phyloP scores from a whole-genome alignment of 352 stramenopile species.

The Phytophthora colocasiae region DNA sequence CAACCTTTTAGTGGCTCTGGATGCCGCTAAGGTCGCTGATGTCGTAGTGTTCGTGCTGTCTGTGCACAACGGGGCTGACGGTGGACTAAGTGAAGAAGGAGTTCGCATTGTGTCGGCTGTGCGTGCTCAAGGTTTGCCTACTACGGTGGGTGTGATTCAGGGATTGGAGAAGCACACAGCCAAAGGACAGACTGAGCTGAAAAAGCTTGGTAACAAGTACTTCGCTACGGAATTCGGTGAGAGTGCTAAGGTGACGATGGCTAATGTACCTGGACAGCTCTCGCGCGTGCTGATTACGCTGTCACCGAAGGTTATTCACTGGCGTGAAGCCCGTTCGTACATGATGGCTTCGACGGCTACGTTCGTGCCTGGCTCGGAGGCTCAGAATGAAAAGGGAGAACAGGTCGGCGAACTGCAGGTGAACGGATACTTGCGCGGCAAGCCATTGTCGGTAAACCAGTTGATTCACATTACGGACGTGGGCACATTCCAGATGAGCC shows the following conservation, averaged over 20 bases:
- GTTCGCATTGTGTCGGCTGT: slow-evolving; percentile 92
- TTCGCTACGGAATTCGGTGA: slow-evolving; percentile 92
- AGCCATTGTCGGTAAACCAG: slow-evolving; percentile 95
- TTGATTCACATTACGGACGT: slow-evolving; percentile 97
- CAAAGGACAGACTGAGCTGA: slow-evolving; percentile 81
- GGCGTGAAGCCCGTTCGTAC: slow-evolving; percentile 89
- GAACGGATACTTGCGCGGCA: slow-evolving; percentile 96
- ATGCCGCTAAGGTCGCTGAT: slow-evolving; percentile 89
- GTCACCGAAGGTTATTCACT: slow-evolving; percentile 87
- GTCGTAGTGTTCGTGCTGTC: slow-evolving; percentile 83
- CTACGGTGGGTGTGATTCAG: slow-evolving; percentile 87
- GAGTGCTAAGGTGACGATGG: slow-evolving; percentile 77
- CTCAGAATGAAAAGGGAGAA: slow-evolving; percentile 52
- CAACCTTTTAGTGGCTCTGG: slow-evolving; percentile 81
- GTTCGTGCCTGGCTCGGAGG: slow-evolving; percentile 55
- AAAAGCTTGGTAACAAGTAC: slow-evolving; percentile 89
- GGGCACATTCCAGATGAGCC: slow-evolving; percentile 92
- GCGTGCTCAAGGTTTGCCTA: slow-evolving; percentile 92
- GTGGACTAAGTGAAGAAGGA: slow-evolving; percentile 86
- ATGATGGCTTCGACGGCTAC: slow-evolving; percentile 78
- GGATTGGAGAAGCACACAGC: slow-evolving; percentile 75
- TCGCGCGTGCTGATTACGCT: slow-evolving; percentile 83
- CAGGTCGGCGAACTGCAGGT: slow-evolving; percentile 82
- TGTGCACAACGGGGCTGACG: slow-evolving; percentile 81
- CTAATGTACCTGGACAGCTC: slow-evolving; percentile 84